Percentiles rank a stretch among this genome's conserved stretches.
Evolutionary conservation across 1,139 yeast species (phyloP).

Genomic region (Suhomyces choctaworum): DNA sequence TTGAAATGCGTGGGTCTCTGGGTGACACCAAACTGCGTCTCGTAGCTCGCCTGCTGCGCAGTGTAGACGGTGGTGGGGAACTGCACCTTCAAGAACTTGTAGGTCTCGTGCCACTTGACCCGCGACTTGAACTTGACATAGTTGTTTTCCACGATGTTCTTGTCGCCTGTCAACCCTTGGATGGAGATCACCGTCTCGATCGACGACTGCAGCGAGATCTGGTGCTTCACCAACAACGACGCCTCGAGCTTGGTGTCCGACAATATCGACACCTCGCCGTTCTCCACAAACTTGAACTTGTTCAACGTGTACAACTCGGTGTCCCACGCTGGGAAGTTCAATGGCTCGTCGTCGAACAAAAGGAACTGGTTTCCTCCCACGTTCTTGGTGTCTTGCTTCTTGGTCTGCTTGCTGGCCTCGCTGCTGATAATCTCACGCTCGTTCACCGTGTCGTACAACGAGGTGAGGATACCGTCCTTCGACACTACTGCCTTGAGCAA

Average conservation of each 20-base stretch:
- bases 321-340: constrained; percentile 96
- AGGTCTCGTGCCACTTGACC: constrained; percentile 86
- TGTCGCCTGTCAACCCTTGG: constrained; percentile 48
- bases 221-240: constrained; percentile 59
- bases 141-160: constrained; percentile 36
- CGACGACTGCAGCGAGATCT: constrained; percentile 55
- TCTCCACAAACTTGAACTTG: constrained; percentile 52
- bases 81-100: constrained; percentile 89
- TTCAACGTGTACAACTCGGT: constrained; percentile 85
- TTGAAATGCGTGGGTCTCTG: constrained; percentile 92
- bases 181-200: constrained; percentile 73
- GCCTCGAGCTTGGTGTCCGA: constrained; percentile 60
- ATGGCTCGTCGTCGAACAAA: constrained; percentile 84
- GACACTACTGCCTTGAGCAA: constrained; percentile 58
- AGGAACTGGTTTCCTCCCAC: constrained; percentile 76
- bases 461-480: constrained; percentile 61
- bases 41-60: constrained; percentile 75
- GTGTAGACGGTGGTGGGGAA: constrained; percentile 83
- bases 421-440: constrained; percentile 69
- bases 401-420: constrained; percentile 47
- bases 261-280: constrained; percentile 50
- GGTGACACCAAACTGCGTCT: constrained; percentile 90
- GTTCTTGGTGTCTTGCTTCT: constrained; percentile 28
- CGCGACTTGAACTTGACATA: constrained; percentile 56
- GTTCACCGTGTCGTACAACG: constrained; percentile 61